Percentiles rank a stretch among this genome's conserved stretches.
Conservation (phyloP, 1,284 basidiomycete species). For the Cutaneotrichosporon sp. region DNA sequence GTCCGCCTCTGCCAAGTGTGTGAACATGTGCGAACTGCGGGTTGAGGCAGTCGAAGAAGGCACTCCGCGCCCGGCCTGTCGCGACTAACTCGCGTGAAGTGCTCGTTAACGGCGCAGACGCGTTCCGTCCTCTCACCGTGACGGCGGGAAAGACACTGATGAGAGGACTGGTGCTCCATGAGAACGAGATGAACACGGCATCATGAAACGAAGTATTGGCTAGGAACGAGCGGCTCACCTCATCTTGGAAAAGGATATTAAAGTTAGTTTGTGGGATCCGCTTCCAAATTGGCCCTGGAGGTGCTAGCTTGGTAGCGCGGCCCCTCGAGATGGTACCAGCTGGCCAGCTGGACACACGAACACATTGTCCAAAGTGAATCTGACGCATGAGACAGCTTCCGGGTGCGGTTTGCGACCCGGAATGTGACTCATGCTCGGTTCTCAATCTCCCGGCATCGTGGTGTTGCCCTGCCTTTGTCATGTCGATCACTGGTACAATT, state of each 20-base stretch:
- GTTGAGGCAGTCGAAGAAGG: too few species aligned
- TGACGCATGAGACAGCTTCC: background rate
- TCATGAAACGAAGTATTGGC: background rate
- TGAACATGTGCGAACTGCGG: too few species aligned
- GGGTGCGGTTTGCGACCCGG: background rate
- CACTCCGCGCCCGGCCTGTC: too few species aligned
- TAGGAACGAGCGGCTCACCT: background rate
- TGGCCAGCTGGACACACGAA: background rate
- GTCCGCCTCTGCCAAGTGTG: too few species aligned
- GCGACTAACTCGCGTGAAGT: background rate
- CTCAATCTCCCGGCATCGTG: too few species aligned
- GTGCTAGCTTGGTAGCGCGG: too few species aligned
- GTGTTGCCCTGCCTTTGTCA: too few species aligned
- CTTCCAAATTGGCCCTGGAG: background rate
- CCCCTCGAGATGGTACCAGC: too few species aligned
- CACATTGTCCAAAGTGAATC: background rate
- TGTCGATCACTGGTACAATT: too few species aligned
- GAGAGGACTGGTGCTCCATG: background rate
- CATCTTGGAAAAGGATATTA: background rate
- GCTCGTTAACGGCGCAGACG: background rate
- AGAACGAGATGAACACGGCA: background rate
- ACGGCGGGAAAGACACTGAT: constrained; percentile 1
- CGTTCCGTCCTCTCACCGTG: background rate
- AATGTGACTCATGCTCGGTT: background rate
- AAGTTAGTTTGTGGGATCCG: background rate